A percentile compares a stretch with the other conserved stretches of the same genome.
These are phyloP conservation scores for Colletotrichum theobromicola DNA, from an alignment of 2,329 filamentous ascomycete species.

Conservation along the genomic window DNA sequence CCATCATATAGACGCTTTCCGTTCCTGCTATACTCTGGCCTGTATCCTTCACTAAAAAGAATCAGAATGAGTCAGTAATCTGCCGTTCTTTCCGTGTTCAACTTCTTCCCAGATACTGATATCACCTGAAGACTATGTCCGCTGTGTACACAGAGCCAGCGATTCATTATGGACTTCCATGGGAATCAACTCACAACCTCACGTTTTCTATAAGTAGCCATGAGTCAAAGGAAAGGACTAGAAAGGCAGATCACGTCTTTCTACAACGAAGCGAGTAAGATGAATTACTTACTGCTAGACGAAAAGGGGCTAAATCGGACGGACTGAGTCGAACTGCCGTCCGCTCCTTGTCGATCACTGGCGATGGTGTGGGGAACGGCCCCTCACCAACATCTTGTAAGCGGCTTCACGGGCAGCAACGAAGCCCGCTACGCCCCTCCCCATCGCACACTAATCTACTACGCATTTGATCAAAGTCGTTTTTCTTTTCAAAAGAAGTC, in stretches of 20 bases:
- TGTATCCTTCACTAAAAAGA: not conserved
- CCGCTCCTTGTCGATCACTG: not conserved
- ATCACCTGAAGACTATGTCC: not conserved
- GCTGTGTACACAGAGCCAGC: no score
- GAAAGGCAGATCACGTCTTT: not conserved
- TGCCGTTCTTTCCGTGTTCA: no score
- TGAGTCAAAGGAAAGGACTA: no score
- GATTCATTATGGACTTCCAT: no score
- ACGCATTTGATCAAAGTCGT: no score
- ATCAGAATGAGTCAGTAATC: not conserved
- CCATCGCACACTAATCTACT: no score
- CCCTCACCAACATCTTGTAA: not conserved
- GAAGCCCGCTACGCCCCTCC: not conserved
- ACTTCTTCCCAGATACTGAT: no score
- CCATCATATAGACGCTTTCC: not conserved
- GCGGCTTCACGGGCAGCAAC: not conserved
- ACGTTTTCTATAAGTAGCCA: no score
- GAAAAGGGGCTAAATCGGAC: not conserved
- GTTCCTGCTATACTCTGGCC: not conserved
- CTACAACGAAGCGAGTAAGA: no score
- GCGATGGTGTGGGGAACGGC: not conserved
- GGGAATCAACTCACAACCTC: not conserved
- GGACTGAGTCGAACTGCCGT: not conserved
- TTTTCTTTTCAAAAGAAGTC: no score
- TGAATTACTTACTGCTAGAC: not conserved